phyloP scores from a whole-genome alignment of 2,329 filamentous ascomycete genomes.

The Ophiostoma sp. region DNA sequence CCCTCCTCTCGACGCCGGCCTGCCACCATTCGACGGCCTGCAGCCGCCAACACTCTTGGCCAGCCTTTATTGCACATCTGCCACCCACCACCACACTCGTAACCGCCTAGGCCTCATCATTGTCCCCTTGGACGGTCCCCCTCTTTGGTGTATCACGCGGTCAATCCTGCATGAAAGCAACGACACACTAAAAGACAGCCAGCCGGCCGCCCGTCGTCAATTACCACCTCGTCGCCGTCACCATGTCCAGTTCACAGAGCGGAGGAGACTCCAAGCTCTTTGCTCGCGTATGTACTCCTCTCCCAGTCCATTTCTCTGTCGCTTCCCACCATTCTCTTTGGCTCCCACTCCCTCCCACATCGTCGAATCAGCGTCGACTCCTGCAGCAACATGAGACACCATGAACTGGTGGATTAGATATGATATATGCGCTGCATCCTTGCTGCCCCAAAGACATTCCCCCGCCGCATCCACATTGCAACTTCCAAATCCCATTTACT shows the following conservation, averaged over 20 bases:
- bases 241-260: slow-evolving; percentile 48
- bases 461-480: background rate
- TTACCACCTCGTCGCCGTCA: slow-evolving; percentile 7
- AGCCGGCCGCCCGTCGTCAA: background rate
- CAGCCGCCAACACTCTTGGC: slow-evolving; percentile 9
- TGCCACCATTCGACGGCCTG: background rate
- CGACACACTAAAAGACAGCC: background rate
- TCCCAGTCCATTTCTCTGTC: background rate
- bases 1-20: slow-evolving; percentile 9
- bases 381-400: no score
- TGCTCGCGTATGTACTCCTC: slow-evolving; percentile 64
- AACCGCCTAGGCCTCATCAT: background rate
- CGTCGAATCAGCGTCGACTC: no score
- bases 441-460: background rate
- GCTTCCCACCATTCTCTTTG: background rate
- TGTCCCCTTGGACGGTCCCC: background rate
- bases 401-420: background rate
- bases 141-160: background rate
- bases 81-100: background rate
- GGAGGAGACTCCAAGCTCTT: slow-evolving; percentile 95
- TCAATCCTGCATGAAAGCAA: slow-evolving; percentile 1
- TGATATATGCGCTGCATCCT: background rate
- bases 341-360: no score
- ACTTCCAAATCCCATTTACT: background rate
- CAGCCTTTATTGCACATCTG: background rate